phyloP scores from a whole-genome alignment of 2,329 filamentous ascomycete genomes.

The Alternaria incomplexa region DNA sequence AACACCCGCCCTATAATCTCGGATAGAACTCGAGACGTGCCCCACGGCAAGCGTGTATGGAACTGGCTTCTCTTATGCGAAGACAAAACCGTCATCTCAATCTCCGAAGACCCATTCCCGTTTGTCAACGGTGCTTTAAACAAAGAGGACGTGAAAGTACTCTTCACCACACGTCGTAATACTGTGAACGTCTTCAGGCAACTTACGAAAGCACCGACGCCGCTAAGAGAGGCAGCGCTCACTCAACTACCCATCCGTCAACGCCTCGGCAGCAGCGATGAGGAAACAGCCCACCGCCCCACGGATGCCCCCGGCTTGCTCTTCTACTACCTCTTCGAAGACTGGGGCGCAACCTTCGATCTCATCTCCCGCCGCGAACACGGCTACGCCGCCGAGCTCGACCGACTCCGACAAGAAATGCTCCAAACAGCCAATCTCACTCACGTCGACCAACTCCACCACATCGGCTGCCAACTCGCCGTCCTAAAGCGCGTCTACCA shows the following conservation, averaged over 20 bases:
- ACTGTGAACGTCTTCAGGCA: slow-evolving; percentile 67
- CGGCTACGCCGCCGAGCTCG: slow-evolving; percentile 56
- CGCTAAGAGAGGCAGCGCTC: slow-evolving; percentile 48
- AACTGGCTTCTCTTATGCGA: slow-evolving; percentile 74
- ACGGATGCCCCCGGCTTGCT: slow-evolving; percentile 65
- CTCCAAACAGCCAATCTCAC: slow-evolving; percentile 56
- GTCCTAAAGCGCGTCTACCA: slow-evolving; percentile 67
- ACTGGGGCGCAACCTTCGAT: slow-evolving; percentile 66
- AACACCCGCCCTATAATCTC: slow-evolving; percentile 36
- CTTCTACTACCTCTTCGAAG: slow-evolving; percentile 72
- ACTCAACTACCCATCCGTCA: slow-evolving; percentile 54
- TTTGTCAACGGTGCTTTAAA: slow-evolving; percentile 46
- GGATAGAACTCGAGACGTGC: slow-evolving; percentile 47
- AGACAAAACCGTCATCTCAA: slow-evolving; percentile 74
- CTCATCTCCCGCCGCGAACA: slow-evolving; percentile 59
- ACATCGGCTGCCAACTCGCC: slow-evolving; percentile 66
- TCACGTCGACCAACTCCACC: slow-evolving; percentile 61
- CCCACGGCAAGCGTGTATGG: slow-evolving; percentile 65
- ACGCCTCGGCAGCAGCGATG: slow-evolving; percentile 52
- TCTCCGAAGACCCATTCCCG: slow-evolving; percentile 66
- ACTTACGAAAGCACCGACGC: slow-evolving; percentile 61
- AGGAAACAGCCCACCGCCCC: slow-evolving; percentile 54
- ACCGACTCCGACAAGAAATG: slow-evolving; percentile 60
- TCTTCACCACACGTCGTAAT: slow-evolving; percentile 62
- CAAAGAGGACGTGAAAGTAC: slow-evolving; percentile 53